phyloP scores from a whole-genome alignment of 192 early-diverging fungal genomes.

The Coemansia sp. region DNA sequence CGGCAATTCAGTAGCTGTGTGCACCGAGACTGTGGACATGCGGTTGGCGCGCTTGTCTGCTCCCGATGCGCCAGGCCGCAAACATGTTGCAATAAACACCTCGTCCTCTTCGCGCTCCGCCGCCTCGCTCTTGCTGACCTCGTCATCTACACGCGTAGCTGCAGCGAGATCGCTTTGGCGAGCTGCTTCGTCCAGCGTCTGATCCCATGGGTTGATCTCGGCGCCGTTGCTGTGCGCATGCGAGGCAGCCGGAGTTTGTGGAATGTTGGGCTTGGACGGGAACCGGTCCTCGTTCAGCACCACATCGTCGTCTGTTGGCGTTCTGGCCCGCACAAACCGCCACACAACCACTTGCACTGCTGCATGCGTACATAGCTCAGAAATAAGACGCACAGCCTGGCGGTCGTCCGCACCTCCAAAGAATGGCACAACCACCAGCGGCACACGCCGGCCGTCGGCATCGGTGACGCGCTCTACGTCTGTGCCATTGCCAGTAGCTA shows the following conservation, averaged over 20 bases:
- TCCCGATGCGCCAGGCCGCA: conserved; percentile 12
- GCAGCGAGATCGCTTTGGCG: neutral
- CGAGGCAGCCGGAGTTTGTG: conserved; percentile 9
- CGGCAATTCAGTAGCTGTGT: conserved; percentile 1
- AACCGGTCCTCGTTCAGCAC: conserved; percentile 30
- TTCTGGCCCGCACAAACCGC: conserved; percentile 35
- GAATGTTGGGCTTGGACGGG: conserved; percentile 17
- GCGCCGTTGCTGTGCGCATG: neutral
- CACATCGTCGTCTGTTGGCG: conserved; percentile 7
- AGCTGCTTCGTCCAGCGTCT: neutral
- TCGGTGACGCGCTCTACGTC: neutral
- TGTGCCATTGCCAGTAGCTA: neutral
- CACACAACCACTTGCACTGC: conserved; percentile 55
- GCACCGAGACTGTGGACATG: neutral
- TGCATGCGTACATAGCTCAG: conserved; percentile 45
- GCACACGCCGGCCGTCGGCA: conserved; percentile 49
- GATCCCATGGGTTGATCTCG: neutral
- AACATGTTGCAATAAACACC: conserved; percentile 12
- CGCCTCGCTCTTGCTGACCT: conserved; percentile 14
- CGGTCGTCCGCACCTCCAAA: conserved; percentile 74
- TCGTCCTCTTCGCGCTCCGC: conserved; percentile 30
- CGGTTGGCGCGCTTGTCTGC: conserved; percentile 5
- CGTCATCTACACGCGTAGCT: neutral
- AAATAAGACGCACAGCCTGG: conserved; percentile 5
- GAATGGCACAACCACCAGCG: conserved; percentile 69